These are phyloP conservation scores for Auriscalpium orientale DNA, from an alignment of 768 basidiomycete genomes.

Conservation along the genomic window DNA sequence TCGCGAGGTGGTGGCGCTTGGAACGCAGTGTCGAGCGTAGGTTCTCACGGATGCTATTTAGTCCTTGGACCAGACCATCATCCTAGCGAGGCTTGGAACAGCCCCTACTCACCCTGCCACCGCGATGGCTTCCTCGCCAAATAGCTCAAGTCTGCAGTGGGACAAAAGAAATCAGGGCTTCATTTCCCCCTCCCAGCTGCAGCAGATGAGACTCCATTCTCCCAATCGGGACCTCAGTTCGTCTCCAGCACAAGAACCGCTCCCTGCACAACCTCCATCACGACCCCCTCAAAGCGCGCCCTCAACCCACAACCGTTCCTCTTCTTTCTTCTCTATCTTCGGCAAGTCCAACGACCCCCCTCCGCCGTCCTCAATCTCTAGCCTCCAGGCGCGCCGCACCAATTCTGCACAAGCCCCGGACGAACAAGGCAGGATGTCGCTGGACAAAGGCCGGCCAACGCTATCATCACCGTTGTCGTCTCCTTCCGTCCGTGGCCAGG, in stretches of 20 bases:
- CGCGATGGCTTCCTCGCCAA: conserved; percentile 11
- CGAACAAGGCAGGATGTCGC: conserved; percentile 7
- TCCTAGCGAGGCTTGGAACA: too few relatives aligned
- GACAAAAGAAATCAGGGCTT: conserved; percentile 30
- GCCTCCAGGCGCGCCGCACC: conserved; percentile 16
- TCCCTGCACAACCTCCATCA: neutral
- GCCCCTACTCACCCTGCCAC: neutral
- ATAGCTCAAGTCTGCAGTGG: conserved; percentile 26
- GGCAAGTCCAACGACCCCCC: conserved; percentile 26
- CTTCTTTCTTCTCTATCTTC: conserved; percentile 61
- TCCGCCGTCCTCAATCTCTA: conserved; percentile 6
- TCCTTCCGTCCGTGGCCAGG: neutral
- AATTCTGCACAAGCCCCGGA: neutral
- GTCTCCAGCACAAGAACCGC: conserved; percentile 11
- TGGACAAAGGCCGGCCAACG: neutral
- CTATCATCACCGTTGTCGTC: neutral
- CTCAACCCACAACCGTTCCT: conserved; percentile 41
- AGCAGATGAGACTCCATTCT: conserved; percentile 21
- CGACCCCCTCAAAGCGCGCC: conserved; percentile 14
- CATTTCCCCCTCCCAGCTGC: conserved; percentile 28
- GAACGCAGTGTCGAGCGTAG: neutral
- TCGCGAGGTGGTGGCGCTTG: neutral
- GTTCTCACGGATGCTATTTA: neutral
- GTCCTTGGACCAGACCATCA: neutral
- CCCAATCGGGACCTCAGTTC: conserved; percentile 16